These are phyloP conservation scores for Populus nigra DNA, from an alignment of 345 rosid genomes.

Conservation along the genomic window DNA sequence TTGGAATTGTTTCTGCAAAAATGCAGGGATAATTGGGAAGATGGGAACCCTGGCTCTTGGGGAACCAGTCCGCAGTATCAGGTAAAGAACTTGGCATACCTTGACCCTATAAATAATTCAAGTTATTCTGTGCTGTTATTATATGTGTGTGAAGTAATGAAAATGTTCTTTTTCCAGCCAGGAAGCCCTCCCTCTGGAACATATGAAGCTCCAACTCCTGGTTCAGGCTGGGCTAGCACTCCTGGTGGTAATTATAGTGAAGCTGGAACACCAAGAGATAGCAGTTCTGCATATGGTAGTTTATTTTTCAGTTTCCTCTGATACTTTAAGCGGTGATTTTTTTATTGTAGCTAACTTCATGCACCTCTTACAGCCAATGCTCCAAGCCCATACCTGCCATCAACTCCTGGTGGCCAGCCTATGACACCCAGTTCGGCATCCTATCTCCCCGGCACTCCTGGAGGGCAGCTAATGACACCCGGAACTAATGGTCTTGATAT, in stretches of 20 bases:
- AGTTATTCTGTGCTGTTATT: neutral
- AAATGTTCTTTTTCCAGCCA: constrained; percentile 47
- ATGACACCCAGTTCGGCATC: constrained; percentile 83
- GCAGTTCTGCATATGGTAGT: constrained; percentile 67
- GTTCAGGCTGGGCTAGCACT: constrained; percentile 88
- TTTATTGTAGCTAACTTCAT: constrained; percentile 3
- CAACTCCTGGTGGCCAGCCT: constrained; percentile 87
- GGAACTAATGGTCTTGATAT: constrained; percentile 75
- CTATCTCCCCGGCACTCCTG: constrained; percentile 93
- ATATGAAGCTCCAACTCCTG: constrained; percentile 95
- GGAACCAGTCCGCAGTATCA: constrained; percentile 85
- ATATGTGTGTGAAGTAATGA: neutral
- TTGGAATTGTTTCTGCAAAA: constrained; percentile 4
- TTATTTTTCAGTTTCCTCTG: constrained; percentile 3
- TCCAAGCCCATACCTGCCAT: constrained; percentile 91
- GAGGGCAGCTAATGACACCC: constrained; percentile 99
- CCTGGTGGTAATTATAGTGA: constrained; percentile 89
- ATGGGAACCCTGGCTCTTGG: constrained; percentile 92
- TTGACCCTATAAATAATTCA: neutral
- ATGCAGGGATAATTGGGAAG: constrained; percentile 90
- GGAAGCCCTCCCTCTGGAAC: constrained; percentile 88
- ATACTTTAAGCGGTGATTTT: neutral
- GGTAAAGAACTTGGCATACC: constrained; percentile 35
- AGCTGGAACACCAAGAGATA: constrained; percentile 90
- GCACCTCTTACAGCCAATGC: constrained; percentile 65